Evolutionary conservation across 2,329 filamentous ascomycete species (phyloP).

Genomic region (Pezicula radicicola): DNA sequence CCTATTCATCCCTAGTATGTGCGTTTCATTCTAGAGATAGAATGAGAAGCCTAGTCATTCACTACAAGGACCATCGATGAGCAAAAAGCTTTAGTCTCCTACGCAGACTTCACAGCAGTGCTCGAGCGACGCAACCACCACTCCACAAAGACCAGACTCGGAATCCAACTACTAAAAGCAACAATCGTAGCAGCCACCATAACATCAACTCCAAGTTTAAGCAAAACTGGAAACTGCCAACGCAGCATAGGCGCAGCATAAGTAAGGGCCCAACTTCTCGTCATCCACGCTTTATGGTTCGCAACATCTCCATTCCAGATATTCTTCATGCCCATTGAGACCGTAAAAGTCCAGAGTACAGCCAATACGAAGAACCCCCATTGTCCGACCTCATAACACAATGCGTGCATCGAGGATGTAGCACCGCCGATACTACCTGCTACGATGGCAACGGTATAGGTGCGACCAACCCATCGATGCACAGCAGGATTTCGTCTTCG

Average conservation of each 20-base stretch:
- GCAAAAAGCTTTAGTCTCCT: no score
- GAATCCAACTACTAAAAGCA: background rate
- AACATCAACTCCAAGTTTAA: background rate
- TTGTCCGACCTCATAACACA: background rate
- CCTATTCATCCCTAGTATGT: no score
- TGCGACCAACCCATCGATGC: background rate
- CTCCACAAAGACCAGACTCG: background rate
- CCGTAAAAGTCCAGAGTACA: background rate
- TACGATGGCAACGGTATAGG: background rate
- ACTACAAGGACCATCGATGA: no score
- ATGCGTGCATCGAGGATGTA: background rate
- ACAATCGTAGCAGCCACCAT: background rate
- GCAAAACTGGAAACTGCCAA: background rate
- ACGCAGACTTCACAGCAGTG: no score
- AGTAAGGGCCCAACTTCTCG: background rate
- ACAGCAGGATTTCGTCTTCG: background rate
- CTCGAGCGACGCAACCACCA: background rate
- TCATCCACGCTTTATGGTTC: background rate
- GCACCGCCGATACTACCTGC: background rate
- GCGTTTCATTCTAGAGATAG: no score
- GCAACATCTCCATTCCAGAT: background rate
- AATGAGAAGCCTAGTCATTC: no score
- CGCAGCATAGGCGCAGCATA: background rate
- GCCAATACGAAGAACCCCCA: background rate
- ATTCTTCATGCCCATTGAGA: background rate